Base-by-base conservation (phyloP, 2,329 filamentous ascomycete genomes). In the Aspergillus neoniger region DNA sequence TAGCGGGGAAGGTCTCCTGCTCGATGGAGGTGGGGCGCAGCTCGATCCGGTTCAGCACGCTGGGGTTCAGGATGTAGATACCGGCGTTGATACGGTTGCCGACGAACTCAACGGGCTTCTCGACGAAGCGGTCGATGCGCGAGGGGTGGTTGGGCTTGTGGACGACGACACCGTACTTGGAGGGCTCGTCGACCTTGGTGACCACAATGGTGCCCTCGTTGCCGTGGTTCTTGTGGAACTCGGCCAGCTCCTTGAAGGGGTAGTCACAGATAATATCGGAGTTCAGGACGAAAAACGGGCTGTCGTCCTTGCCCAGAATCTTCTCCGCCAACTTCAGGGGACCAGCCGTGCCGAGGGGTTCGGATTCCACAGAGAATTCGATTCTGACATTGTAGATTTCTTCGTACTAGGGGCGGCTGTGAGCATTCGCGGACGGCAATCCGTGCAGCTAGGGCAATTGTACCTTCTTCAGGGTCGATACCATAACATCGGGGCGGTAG, bases 11-110 rank as follows among this genome's bases (percentile, higher is more conserved):
- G 36, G 92, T 97, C 83, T 98, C 95, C 82, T 98, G 94, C 82
- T 99, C 94, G 76, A 98, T 99, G 6, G 92, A 96, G 54, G 94
- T 98, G 44, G 95, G 95, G 64, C 94, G 91, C 67, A 98, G 88
- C 79, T 98, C 94, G 73, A 99, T 98, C 77, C 94, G 91, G 68
- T 88, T 83, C 62, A 99, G 87, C 43, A 98, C 88, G 55, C 89
- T 92, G 52, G 93, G 92, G 84, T 97, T 98, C 73, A 98, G 85
- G 72, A 98, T 96, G 84, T 98, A 98, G 80, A 98, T 91, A 81
- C 95, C 95, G 69, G 94, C 95, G 73, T 98, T 98, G 85, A 98
- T 98, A 67, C 94, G 91, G 86, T 98, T 98, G 72, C 94, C 94
- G 60, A 98, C 94, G 75, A 97, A 98, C 81, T 98, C 92, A 76